These are phyloP conservation scores for Sordariomycetes sp. DNA, from an alignment of 2,329 filamentous ascomycete genomes.

Conservation along the genomic window DNA sequence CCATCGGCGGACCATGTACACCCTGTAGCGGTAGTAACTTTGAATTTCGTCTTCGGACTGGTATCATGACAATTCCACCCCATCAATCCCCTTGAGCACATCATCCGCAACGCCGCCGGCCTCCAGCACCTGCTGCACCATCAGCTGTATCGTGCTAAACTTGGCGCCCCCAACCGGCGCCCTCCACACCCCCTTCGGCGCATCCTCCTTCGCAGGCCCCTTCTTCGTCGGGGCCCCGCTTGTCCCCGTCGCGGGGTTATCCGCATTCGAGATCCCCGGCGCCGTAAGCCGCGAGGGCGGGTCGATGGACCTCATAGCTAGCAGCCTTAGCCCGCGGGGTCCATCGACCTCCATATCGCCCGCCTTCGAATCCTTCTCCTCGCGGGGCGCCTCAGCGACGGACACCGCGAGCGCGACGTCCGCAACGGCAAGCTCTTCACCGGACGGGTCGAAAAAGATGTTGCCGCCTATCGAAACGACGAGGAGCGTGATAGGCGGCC, in stretches of 20 bases:
- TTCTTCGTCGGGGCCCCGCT: constrained; percentile 18
- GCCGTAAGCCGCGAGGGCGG: constrained; percentile 61
- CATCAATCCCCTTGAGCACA: constrained; percentile 68
- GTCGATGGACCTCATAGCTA: constrained; percentile 61
- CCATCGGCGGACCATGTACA: background rate
- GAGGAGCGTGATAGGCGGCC: constrained; percentile 80
- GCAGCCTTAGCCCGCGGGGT: constrained; percentile 38
- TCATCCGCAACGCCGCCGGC: constrained; percentile 74
- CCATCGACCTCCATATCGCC: constrained; percentile 26
- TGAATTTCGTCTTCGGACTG: background rate
- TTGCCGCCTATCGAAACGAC: constrained; percentile 78
- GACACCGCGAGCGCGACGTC: constrained; percentile 82
- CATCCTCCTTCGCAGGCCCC: constrained; percentile 24
- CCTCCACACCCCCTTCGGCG: constrained; percentile 64
- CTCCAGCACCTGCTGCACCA: constrained; percentile 66
- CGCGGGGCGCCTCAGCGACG: constrained; percentile 36
- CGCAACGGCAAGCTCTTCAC: constrained; percentile 86
- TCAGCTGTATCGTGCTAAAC: constrained; percentile 54
- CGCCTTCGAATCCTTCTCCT: constrained; percentile 8
- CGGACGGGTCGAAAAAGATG: constrained; percentile 84
- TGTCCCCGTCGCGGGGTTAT: constrained; percentile 40
- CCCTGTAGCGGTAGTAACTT: background rate
- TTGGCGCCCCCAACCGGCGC: constrained; percentile 75
- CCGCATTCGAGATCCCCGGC: constrained; percentile 52
- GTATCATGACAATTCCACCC: constrained; percentile 49